Evolutionary conservation across 192 early-diverging fungal species (phyloP), one percentile per base, ranked within the genome.

Genomic region (Coemansia sp.): DNA sequence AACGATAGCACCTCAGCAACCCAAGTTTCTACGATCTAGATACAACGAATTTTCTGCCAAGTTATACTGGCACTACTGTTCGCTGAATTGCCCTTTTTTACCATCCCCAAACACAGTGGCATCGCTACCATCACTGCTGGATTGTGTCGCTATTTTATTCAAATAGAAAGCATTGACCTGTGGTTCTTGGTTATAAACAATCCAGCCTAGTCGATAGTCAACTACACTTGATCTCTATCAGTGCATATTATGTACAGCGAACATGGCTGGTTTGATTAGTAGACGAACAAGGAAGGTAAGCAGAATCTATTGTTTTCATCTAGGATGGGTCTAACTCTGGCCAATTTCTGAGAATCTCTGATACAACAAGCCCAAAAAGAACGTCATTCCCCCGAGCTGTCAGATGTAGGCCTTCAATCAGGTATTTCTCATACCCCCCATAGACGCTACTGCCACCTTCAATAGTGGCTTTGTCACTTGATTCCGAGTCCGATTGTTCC

Each of bases 361-460:
- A 22, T 21, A 44, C 26, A 3, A 73, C 23, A 21, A 79, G 76
- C 19, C 34, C 28, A 47, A 52, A 69, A 24, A 79, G 51, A 10
- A 79, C 54, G 67, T 82, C 27, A 50, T 86, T 86, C 18, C 87
- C 88, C 24, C 74, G 68, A 8, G 73, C 44, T 32, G 67, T 81
- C 16, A 90, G 63, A 52, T 88, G 86, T 3, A 90, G 25, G 1
- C 88, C 88, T 60, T 90, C 88, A 3, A 44, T 54, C 10, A 88
- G 62, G 47, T 67, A 79, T 27, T 60, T 47, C 8, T 79, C 71
- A n/a, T 79, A 79, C 30, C 77, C 71, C 8, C 65, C 71, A 27
- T 50, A 69, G 56, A 38, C 12, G 10, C 23, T 7, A 5, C 4
- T 38, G 19, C 31, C 14, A 16, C 14, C 14, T 2, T 16, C 14